Evolutionary conservation across 1,284 basidiomycete species (phyloP), one percentile per base, ranked within the genome.

Genomic region (Moesziomyces sp.): DNA sequence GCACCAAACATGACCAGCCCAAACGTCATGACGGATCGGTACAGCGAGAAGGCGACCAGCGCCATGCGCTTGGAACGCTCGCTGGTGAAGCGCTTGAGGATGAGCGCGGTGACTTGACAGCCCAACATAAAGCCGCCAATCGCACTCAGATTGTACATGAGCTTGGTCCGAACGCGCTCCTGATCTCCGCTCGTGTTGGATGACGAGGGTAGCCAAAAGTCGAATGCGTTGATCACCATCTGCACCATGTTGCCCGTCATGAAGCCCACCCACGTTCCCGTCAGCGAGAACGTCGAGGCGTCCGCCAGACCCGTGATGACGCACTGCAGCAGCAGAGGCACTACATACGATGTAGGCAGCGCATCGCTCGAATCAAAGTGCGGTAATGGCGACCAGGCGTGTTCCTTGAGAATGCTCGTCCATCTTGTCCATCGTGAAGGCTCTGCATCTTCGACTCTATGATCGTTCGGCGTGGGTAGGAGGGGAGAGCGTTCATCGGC

Each of bases 191-290:
- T 65, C 8, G 51, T 19, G 24, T 67, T 67, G n/a, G 63, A 62
- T 14, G 46, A 47, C 7, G 63, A 63, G 2, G 69, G 65, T 5
- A 67, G 46, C n/a, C 56, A 19, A 5, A 57, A 35, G 19, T 66
- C 63, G 21, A 65, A 76, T 9, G 62, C 24, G 19, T 69, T 60
- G 59, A 76, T 72, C 28, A 69, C 40, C 47, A 73, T 47, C 44
- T 76, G 69, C 2, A 73, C 70, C 52, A 76, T 44, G 47, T 73
- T 76, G 24, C 73, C 73, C 3, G 73, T 73, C 73, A 73, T 72
- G 35, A 76, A 76, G 30, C 73, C 73, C 3, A 76, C 53, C 73
- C 73, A 76, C 0, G 59, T 68, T 21, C 58, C 38, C 2, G 69
- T 73, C 13, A 65, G 53, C 5, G 55, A 50, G 53, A 58, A 76